Conservation (phyloP, 169 alveolate species). For the Neospora caninum region DNA sequence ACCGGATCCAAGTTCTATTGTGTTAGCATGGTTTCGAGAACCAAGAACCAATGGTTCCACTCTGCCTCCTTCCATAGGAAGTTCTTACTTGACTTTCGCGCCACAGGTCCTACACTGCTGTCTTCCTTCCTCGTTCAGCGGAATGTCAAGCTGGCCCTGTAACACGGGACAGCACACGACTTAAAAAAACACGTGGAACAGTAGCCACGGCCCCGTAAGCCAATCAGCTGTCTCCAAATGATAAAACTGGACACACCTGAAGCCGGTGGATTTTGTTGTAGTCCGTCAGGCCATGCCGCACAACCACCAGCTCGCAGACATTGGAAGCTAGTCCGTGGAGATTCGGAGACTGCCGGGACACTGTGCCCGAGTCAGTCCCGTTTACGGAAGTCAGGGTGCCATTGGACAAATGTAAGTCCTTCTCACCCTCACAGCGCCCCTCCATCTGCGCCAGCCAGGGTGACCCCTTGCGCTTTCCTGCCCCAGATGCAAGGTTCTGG, state of each 20-base stretch:
- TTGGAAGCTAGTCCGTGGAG: background rate
- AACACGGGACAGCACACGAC: background rate
- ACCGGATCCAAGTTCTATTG: no score
- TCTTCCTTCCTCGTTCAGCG: constrained; percentile 52
- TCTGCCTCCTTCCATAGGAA: background rate
- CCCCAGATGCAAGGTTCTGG: background rate
- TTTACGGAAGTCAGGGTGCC: background rate
- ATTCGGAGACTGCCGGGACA: background rate
- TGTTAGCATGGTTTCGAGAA: no score
- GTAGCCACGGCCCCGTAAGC: background rate
- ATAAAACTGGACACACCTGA: background rate
- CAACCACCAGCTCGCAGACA: constrained; percentile 49
- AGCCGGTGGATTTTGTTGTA: constrained; percentile 50
- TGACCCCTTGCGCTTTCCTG: background rate
- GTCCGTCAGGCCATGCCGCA: constrained; percentile 57
- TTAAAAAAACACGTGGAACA: background rate
- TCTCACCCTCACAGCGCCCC: background rate
- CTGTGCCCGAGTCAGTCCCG: background rate
- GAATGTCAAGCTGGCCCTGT: constrained; percentile 64
- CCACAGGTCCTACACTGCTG: constrained; percentile 52
- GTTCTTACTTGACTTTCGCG: constrained; percentile 3
- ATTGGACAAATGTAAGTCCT: background rate
- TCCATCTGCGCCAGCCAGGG: background rate
- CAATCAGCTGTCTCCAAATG: background rate
- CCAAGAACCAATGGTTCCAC: background rate